phyloP scores from a whole-genome alignment of 2,329 filamentous ascomycete genomes.

The Chaetothyriales sp. region DNA sequence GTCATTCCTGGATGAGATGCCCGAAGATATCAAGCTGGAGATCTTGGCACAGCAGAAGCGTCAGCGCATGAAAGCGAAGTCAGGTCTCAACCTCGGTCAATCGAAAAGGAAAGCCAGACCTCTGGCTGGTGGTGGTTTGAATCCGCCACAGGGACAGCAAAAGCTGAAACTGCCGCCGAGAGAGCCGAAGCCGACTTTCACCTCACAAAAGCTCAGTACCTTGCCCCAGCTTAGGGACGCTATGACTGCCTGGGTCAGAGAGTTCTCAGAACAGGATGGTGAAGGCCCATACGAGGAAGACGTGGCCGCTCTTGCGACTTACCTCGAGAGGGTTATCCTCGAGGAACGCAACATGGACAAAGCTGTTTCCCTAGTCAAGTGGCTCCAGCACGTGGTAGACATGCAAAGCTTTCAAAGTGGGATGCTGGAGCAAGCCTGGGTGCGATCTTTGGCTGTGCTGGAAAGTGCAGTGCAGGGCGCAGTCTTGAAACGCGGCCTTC shows the following conservation, averaged over 20 bases:
- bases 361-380: constrained; percentile 52
- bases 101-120: constrained; percentile 15
- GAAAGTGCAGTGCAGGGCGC: constrained; percentile 38
- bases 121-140: constrained; percentile 5
- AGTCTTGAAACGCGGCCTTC: constrained; percentile 42
- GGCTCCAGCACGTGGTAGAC: constrained; percentile 36
- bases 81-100: constrained; percentile 32
- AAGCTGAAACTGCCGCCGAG: constrained; percentile 34
- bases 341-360: constrained; percentile 70
- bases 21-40: constrained; percentile 64
- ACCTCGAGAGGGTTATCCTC: constrained; percentile 53
- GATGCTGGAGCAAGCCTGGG: constrained; percentile 30
- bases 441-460: constrained; percentile 25
- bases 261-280: constrained; percentile 58
- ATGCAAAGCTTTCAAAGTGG: constrained; percentile 24
- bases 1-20: constrained; percentile 67
- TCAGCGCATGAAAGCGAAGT: constrained; percentile 42
- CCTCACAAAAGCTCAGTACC: constrained; percentile 39
- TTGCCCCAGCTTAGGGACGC: constrained; percentile 56
- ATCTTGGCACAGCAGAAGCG: constrained; percentile 59
- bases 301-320: constrained; percentile 56
- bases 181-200: constrained; percentile 45
- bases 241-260: constrained; percentile 58
- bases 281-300: constrained; percentile 74
- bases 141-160: constrained; percentile 20